Base-by-base conservation (phyloP, 805 yeast species). In the Cephaloascus albidus region DNA sequence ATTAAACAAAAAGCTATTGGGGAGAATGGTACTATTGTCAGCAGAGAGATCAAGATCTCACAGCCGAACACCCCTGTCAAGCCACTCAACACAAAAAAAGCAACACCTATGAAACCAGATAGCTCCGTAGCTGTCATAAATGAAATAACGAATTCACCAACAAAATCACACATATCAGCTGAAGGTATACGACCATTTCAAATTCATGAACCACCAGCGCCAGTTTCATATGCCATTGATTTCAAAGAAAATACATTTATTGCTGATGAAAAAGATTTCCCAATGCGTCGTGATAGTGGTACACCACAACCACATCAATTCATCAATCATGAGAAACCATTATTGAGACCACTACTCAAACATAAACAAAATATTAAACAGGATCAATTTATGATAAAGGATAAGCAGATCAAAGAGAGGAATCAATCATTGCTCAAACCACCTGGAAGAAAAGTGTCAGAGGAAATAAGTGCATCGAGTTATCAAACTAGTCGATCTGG, bases 171-270 rank as follows among this genome's bases (percentile, higher is more conserved):
- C n/a, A n/a, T n/a, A n/a, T n/a, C n/a, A n/a, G n/a, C n/a, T n/a
- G n/a, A n/a, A n/a, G n/a, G n/a, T n/a, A n/a, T n/a, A n/a, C 28
- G 12, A 8, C 12, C 28, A 12, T 23, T 63, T 10, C 46, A 45
- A 14, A 57, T 66, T 10, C 61, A 57, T 3, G 69, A 63, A 37
- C 70, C 72, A 2, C 72, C 72, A 2, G 41, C 42, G 14, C 54
- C 47, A 36, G 60, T 67, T 3, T 41, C 50, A 16, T 67, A 67
- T 47, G 62, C 56, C 1, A 64, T 67, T 18, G 72, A 67, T 42
- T 67, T 67, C 52, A 61, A 58, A 36, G 67, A 58, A 19, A 51
- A 54, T n/a, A 33, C 17, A 15, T 35, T 35, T n/a, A 35, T 31
- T 10, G 40, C 38, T 8, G 41, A 43, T 32, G 19, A n/a, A n/a